Evolutionary conservation across 768 basidiomycete species (phyloP).

Genomic region (Rhodocollybia butyracea): DNA sequence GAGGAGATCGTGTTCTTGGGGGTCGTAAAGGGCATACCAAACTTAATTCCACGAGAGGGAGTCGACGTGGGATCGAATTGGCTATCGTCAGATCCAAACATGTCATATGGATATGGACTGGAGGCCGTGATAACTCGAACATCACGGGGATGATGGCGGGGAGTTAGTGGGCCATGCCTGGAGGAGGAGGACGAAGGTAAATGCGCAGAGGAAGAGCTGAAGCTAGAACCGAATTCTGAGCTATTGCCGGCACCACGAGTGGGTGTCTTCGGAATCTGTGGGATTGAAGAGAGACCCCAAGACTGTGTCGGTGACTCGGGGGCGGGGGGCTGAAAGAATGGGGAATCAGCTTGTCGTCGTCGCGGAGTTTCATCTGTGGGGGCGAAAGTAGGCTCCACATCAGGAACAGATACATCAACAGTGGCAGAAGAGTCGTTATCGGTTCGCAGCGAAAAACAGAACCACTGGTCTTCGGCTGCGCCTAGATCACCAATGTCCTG

Average conservation of each 20-base stretch:
- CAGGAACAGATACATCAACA: conserved; percentile 23
- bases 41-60: conserved; percentile 74
- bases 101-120: conserved; percentile 29
- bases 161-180: conserved; percentile 53
- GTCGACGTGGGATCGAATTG: conserved; percentile 80
- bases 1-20: conserved; percentile 48
- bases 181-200: conserved; percentile 51
- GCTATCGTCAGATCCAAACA: conserved; percentile 40
- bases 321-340: conserved; percentile 52
- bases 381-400: conserved; percentile 65
- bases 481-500: conserved; percentile 60
- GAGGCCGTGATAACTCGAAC: conserved; percentile 41
- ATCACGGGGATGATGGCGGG: conserved; percentile 36
- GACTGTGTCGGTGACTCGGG: not conserved
- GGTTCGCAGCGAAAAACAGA: conserved; percentile 54
- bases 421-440: conserved; percentile 40
- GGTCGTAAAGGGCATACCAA: conserved; percentile 54
- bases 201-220: conserved; percentile 38
- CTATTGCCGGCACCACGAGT: conserved; percentile 24
- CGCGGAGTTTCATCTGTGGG: conserved; percentile 56
- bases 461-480: conserved; percentile 79
- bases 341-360: conserved; percentile 45
- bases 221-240: conserved; percentile 20
- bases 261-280: conserved; percentile 45
- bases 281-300: not conserved